Base-by-base conservation (phyloP, 768 basidiomycete genomes). In the Chiua virens region DNA sequence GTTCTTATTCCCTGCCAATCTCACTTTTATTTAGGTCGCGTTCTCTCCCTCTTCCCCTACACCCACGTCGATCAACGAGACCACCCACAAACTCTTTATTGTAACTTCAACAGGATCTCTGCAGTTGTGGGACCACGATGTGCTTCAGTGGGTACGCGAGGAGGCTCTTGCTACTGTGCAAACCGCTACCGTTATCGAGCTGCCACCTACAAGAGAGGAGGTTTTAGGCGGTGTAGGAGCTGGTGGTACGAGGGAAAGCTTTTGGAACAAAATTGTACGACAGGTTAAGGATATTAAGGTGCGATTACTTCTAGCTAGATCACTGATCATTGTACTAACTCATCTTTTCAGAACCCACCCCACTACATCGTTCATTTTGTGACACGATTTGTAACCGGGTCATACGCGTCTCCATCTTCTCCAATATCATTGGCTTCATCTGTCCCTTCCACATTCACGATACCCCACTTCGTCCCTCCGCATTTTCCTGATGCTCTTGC, bases 81-180 rank as follows among this genome's bases (percentile, higher is more conserved):
- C 74, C 73, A 78, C 17, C 50, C 48, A 64, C 32, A 64, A 52
- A 50, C 36, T 85, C 7, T 64, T 84, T 18, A 48, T 92, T 18
- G 83, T 85, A 1, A 89, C 89, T 0, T 79, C 81, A n/a, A 86
- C 87, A 2, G 92, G 91, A 10, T 75, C 89, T 5, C 60, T 94
- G 23, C 87, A 93, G 57, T 69, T 87, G 9, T 91, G 91, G 88
- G 72, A 81, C 42, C 76, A 79, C 21, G 73, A 81, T 25, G 62
- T 73, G 32, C 70, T 82, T 25, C 74, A 78, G 25, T 96, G 92
- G 92, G 80, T 79, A 0, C 77, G 93, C 42, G 93, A 96, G 62
- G 94, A 98, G 63, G 78, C 81, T 2, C 74, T 96, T 10, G 73
- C 89, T 0, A 74, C 80, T 3, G 76, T 90, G 43, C 69, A 76